Evolutionary conservation across 352 stramenopile genomes (phyloP).

Genomic region (Pythium coloratum): DNA sequence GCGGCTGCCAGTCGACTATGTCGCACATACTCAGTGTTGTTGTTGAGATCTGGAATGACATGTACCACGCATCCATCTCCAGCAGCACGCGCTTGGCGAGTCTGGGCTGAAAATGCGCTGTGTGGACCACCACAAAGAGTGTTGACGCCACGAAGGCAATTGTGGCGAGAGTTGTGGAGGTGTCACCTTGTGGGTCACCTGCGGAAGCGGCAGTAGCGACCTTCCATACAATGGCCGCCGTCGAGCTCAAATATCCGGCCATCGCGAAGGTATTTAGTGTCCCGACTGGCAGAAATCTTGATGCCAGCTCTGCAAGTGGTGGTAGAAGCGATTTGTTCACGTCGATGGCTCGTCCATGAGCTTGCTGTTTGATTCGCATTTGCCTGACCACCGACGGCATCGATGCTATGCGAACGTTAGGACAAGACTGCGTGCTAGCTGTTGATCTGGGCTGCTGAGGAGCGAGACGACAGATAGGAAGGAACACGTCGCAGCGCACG

Average conservation of each 20-base stretch:
- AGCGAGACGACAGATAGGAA: neutral
- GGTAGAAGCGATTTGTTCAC: too few relatives aligned
- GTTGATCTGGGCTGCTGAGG: too few relatives aligned
- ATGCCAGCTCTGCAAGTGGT: neutral
- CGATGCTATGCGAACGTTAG: too few relatives aligned
- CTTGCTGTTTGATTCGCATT: too few relatives aligned
- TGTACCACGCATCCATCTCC: neutral
- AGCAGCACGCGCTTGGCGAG: neutral
- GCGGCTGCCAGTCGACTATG: too few relatives aligned
- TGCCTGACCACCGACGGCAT: too few relatives aligned
- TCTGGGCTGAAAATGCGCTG: neutral
- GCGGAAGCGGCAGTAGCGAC: neutral
- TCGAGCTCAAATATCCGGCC: neutral
- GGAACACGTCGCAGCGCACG: neutral
- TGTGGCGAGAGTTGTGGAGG: neutral
- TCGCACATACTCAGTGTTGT: too few relatives aligned
- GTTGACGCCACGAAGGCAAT: neutral
- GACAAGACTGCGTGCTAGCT: too few relatives aligned
- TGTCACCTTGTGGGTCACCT: neutral
- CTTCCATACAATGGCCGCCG: neutral
- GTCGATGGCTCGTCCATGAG: too few relatives aligned
- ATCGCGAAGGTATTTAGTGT: neutral
- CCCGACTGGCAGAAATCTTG: neutral
- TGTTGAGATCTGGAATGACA: neutral
- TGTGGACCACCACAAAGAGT: neutral